Conservation (phyloP, 2,329 filamentous ascomycete species). For the Botrytis pseudocinerea region DNA sequence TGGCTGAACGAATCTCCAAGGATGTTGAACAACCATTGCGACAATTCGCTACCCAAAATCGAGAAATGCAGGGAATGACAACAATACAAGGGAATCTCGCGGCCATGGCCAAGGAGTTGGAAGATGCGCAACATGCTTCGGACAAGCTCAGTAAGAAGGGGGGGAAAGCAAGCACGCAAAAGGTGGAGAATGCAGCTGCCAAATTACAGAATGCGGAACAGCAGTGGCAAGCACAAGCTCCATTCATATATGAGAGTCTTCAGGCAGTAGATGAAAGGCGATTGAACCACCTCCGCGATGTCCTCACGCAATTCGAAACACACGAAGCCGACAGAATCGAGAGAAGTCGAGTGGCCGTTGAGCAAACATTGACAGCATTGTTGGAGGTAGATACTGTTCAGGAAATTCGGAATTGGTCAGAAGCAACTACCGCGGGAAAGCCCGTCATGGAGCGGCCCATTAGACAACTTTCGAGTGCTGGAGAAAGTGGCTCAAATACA, state of each 20-base stretch:
- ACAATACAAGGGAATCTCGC: conserved; percentile 79
- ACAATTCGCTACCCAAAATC: conserved; percentile 68
- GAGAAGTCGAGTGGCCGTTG: conserved; percentile 69
- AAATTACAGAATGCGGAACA: conserved; percentile 75
- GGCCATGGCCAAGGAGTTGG: conserved; percentile 80
- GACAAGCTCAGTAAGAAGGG: conserved; percentile 83
- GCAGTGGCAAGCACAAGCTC: conserved; percentile 93
- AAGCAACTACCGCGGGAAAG: conserved; percentile 44
- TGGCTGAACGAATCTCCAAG: conserved; percentile 79
- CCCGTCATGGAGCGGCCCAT: conserved; percentile 38
- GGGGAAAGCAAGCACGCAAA: conserved; percentile 71
- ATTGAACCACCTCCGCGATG: conserved; percentile 85
- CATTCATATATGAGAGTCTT: conserved; percentile 90
- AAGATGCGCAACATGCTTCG: conserved; percentile 79
- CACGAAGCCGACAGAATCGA: conserved; percentile 88
- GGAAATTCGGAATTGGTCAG: conserved; percentile 76
- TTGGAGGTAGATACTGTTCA: conserved; percentile 83
- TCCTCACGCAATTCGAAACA: conserved; percentile 89
- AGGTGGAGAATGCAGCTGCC: conserved; percentile 71
- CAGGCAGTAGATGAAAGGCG: conserved; percentile 89
- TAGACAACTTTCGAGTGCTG: conserved; percentile 36
- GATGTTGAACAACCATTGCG: conserved; percentile 86
- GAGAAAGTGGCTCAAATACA: conserved; percentile 25
- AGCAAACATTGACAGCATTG: conserved; percentile 77
- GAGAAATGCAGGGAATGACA: conserved; percentile 76